Base-by-base conservation (phyloP, 371 early-diverging fungal species). In the Gilbertella persicaria region DNA sequence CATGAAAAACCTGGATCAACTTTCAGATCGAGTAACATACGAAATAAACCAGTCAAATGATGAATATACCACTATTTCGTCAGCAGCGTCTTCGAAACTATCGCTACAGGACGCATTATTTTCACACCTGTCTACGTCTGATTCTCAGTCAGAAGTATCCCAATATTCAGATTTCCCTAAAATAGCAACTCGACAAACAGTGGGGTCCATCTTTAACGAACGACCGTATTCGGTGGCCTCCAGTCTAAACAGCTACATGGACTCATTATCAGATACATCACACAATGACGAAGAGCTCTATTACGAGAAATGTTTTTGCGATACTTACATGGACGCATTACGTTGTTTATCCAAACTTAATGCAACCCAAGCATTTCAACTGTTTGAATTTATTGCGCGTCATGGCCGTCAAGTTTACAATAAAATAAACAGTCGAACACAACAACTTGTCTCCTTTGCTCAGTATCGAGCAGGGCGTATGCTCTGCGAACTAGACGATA, bases 51-150 rank as follows among this genome's bases (percentile, higher is more conserved):
- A 14, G 4, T 14, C 41, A 16, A 41, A 48, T 12, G 56, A 56
- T 23, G 62, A 56, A 30, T 62, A 51, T n/a, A 19, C 9, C 2
- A 50, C 62, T 12, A 36, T 62, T 2, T 47, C 62, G 0, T 56
- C 57, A 4, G 36, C 42, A 1, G 46, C 62, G 13, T 56, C 62
- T 19, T 55, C 62, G 3, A 42, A 45, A 35, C 24, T 52, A 9
- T 56, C 62, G 8, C 38, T 62, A 2, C 56, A 62, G 35, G 57
- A 62, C 12, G 62, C 62, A 9, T 29, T 62, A 13, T 62, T 62
- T 24, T 62, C 62, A 23, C 47, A 62, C 24, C 46, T 62, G 12
- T 56, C 62, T 7, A 53, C 36, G 33, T 45, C 57, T 12, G 61
- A 62, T 13, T 40, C 52, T 40, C 33, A n/a, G 20, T 62, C 57